These are phyloP conservation scores for Rubroshorea leprosula DNA, from an alignment of 345 rosid genomes.

Conservation along the genomic window DNA sequence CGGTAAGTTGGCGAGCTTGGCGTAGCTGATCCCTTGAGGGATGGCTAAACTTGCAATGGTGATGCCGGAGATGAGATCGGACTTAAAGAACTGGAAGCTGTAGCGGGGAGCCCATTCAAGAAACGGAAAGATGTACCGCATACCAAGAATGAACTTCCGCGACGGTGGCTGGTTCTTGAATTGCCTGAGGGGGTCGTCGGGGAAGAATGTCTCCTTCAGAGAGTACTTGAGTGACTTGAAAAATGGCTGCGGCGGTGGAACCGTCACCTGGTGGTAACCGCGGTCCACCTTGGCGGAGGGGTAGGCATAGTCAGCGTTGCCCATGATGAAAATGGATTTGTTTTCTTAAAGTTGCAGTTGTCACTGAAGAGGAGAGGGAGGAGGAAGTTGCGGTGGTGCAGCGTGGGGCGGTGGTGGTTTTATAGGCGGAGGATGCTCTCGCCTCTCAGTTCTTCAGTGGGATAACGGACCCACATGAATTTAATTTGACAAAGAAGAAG, in stretches of 20 bases:
- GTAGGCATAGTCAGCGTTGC: conserved; percentile 26
- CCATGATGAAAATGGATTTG: conserved; percentile 28
- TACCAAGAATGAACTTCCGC: conserved; percentile 39
- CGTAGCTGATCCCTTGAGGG: conserved; percentile 94
- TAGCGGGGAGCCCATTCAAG: conserved; percentile 81
- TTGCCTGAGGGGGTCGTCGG: conserved; percentile 78
- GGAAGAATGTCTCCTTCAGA: conserved; percentile 76
- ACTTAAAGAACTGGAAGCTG: conserved; percentile 52
- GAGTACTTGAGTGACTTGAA: conserved; percentile 44
- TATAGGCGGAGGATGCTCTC: too few relatives aligned
- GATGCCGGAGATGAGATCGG: conserved; percentile 71
- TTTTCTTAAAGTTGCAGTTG: too few relatives aligned
- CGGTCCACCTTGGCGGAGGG: too few relatives aligned
- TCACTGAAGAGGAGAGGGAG: too few relatives aligned
- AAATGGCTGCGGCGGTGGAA: conserved; percentile 68
- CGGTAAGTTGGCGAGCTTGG: conserved; percentile 88
- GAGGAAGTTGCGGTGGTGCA: too few relatives aligned
- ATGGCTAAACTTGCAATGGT: conserved; percentile 93
- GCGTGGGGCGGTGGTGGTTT: too few relatives aligned
- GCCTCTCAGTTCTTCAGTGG: too few relatives aligned
- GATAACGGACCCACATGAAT: too few relatives aligned
- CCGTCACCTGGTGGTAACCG: conserved; percentile 52
- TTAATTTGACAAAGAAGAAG: too few relatives aligned
- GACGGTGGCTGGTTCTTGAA: conserved; percentile 56
- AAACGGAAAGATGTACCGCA: conserved; percentile 67